These are phyloP conservation scores for Chytridium lagenaria DNA, from an alignment of 371 early-diverging fungal genomes.

Conservation along the genomic window DNA sequence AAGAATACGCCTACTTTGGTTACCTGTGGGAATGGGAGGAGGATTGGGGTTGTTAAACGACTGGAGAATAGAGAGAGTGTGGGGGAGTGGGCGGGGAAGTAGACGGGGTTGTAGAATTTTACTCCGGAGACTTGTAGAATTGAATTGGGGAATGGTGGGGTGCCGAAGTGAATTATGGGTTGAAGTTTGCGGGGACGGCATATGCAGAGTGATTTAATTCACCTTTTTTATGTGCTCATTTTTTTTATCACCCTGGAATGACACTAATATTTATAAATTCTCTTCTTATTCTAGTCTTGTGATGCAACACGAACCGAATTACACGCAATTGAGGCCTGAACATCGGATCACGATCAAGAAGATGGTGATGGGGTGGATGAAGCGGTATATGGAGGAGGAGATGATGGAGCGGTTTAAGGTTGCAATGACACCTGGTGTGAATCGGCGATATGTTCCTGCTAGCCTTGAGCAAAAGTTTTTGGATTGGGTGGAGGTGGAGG, in stretches of 20 bases:
- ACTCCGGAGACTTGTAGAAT: too few relatives aligned
- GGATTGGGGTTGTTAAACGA: background rate
- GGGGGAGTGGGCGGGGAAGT: too few relatives aligned
- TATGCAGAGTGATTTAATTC: too few relatives aligned
- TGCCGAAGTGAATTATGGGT: too few relatives aligned
- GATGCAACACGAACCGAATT: background rate
- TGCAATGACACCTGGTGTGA: background rate
- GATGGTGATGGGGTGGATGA: slow-evolving; percentile 3
- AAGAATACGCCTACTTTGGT: background rate
- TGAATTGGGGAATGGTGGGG: too few relatives aligned
- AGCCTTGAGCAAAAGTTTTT: background rate
- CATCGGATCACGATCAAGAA: background rate
- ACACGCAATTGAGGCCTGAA: background rate
- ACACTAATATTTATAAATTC: background rate
- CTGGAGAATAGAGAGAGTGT: too few relatives aligned
- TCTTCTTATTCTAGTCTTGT: background rate
- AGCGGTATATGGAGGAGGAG: background rate
- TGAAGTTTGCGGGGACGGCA: too few relatives aligned
- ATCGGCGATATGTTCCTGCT: background rate
- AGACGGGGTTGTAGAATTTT: too few relatives aligned
- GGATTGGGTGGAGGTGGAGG: background rate
- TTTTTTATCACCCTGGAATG: background rate
- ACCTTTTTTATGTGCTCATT: too few relatives aligned
- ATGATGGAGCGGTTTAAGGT: slow-evolving; percentile 2
- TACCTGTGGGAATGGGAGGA: background rate